Evolutionary conservation across 2,329 filamentous ascomycete species (phyloP), one percentile per base, ranked within the genome.

Genomic region (Incumbomyces delicatus): DNA sequence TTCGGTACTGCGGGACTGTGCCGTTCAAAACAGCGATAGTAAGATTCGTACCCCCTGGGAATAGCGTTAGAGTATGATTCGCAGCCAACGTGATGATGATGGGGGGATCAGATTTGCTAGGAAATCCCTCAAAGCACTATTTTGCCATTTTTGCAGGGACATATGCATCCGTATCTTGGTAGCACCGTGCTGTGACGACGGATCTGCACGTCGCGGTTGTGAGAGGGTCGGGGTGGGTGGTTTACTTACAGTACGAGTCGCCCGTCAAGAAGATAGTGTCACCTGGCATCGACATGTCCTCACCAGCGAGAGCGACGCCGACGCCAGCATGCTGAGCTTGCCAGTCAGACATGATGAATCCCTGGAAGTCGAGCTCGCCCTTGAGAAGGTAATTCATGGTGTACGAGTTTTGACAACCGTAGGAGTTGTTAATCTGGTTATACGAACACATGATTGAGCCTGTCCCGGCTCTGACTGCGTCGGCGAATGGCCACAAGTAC

Each of bases 11-110:
- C 1, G 90, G 87, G 29, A 96, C 70, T 1, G 88, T 95, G 31
- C 89, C 89, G 60, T 96, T 95, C 56, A 94, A 66, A 5, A 95
- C 81, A 1, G 86, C 86, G 40, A 94, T 70, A 1, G 90, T 95
- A 56, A 96, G 66, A 65, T 96, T 96, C 22, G 81, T 70, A 8
- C 90, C 90, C 84, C 22, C 22, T 27, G 8, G n/a, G 22, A 27
- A 8, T 4, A 27, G 22, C 22, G 22, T 27, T 27, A 27, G 22
- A 4, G 8, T 8, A 27, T 8, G 22, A 8, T 27, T n/a, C n/a
- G n/a, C n/a, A n/a, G n/a, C 22, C 22, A 27, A 5, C 8, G 4
- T 27, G 22, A 27, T 5, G 22, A 27, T 5, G 8, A 27, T 27
- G 22, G 22, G 22, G 8, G 8, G 22, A 27, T 4, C 22, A 27